Conservation (phyloP, 129 eudicot genomes). For the Chrysanthemum makinoi region DNA sequence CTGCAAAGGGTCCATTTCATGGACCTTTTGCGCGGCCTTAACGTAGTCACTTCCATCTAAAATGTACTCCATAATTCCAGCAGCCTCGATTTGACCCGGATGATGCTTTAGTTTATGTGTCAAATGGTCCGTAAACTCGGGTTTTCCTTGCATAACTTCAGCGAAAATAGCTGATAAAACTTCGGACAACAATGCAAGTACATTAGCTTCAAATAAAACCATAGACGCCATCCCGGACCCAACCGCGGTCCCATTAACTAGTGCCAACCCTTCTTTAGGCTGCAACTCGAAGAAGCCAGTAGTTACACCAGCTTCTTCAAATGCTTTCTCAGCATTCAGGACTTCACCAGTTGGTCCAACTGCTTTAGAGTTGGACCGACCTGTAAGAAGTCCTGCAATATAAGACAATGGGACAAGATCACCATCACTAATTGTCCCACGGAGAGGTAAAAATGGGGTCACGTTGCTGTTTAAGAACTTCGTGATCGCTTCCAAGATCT, state of each 20-base stretch:
- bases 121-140: slow-evolving; percentile 75
- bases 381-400: slow-evolving; percentile 71
- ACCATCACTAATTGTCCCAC: slow-evolving; percentile 74
- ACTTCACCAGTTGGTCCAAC: slow-evolving; percentile 52
- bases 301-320: slow-evolving; percentile 44
- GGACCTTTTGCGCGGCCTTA: slow-evolving; percentile 49
- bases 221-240: slow-evolving; percentile 76
- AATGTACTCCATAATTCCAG: slow-evolving; percentile 80
- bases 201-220: slow-evolving; percentile 65
- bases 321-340: slow-evolving; percentile 48
- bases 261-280: slow-evolving; percentile 80
- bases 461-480: slow-evolving; percentile 31
- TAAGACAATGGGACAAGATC: slow-evolving; percentile 73
- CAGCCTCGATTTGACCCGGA: slow-evolving; percentile 87
- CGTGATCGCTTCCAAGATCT: slow-evolving; percentile 34
- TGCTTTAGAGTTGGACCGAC: slow-evolving; percentile 63
- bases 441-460: slow-evolving; percentile 54
- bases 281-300: slow-evolving; percentile 68
- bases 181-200: slow-evolving; percentile 54
- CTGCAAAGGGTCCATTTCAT: slow-evolving; percentile 63
- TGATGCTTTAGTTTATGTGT: slow-evolving; percentile 80
- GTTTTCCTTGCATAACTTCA: slow-evolving; percentile 79
- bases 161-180: slow-evolving; percentile 63
- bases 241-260: slow-evolving; percentile 79
- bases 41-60: slow-evolving; percentile 65